These are phyloP conservation scores for Suillus brevipes DNA, from an alignment of 768 basidiomycete species.

Conservation along the genomic window DNA sequence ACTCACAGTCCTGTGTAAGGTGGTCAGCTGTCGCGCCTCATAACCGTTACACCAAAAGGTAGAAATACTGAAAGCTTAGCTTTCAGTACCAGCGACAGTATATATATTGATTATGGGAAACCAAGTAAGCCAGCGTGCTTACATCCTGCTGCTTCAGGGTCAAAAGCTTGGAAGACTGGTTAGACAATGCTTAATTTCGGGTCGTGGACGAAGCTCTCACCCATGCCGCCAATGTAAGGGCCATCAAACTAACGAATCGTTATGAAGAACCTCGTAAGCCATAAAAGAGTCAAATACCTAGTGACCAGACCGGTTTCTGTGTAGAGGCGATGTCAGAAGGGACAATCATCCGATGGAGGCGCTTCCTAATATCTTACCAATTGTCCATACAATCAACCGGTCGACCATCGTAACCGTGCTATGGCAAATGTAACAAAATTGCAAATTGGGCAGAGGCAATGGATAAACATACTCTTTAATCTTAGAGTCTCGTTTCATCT, in stretches of 20 bases:
- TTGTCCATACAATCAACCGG: neutral
- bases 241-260: neutral
- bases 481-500: neutral
- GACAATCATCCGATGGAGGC: neutral
- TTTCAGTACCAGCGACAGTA: no score
- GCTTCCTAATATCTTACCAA: neutral
- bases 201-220: neutral
- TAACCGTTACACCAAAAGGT: no score
- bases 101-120: no score
- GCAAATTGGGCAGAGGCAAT: neutral
- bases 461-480: neutral
- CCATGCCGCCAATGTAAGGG: neutral
- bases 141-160: neutral
- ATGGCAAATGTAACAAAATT: neutral
- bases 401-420: neutral
- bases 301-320: neutral
- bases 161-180: neutral
- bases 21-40: no score
- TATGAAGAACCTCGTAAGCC: neutral
- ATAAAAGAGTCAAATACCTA: neutral
- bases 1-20: neutral
- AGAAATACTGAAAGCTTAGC: no score
- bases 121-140: no score
- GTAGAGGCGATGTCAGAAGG: neutral
- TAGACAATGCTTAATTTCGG: neutral